Conservation (phyloP, 2,329 filamentous ascomycete genomes). For the Domatiomyces catenatus region DNA sequence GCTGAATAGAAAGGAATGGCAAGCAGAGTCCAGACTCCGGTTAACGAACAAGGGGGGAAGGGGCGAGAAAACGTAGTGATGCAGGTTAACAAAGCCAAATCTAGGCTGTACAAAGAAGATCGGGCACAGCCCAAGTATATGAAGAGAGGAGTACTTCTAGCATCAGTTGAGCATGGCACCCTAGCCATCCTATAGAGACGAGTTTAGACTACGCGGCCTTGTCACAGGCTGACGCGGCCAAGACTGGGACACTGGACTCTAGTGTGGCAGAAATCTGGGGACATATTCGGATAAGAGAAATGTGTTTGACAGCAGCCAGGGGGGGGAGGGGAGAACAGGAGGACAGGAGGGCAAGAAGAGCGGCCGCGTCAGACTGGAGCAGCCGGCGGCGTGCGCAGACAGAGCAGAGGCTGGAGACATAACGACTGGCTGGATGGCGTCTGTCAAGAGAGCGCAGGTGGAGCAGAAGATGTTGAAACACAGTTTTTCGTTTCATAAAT, state of each 20-base stretch:
- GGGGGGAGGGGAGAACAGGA: too few relatives aligned
- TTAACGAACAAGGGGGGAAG: not conserved
- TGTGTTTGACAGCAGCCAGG: not conserved
- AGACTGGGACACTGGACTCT: not conserved
- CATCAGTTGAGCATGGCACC: too few relatives aligned
- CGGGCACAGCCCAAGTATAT: not conserved
- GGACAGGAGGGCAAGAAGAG: not conserved
- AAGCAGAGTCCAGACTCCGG: not conserved
- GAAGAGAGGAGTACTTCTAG: not conserved
- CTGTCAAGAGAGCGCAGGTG: not conserved
- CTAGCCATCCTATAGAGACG: not conserved
- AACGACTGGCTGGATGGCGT: not conserved
- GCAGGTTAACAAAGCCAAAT: not conserved
- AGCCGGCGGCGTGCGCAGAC: not conserved
- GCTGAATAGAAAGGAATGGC: not conserved
- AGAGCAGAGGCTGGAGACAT: not conserved
- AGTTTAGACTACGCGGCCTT: not conserved
- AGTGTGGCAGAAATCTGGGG: not conserved
- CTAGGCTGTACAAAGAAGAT: not conserved
- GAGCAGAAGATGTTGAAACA: not conserved
- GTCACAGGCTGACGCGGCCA: not conserved
- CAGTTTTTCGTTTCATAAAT: not conserved
- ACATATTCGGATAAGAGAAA: not conserved
- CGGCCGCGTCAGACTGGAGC: not conserved
- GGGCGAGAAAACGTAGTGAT: not conserved